Percentiles rank a stretch among this genome's conserved stretches.
Evolutionary conservation across 192 early-diverging fungal genomes (phyloP).

Genomic region (Coemansia sp.): DNA sequence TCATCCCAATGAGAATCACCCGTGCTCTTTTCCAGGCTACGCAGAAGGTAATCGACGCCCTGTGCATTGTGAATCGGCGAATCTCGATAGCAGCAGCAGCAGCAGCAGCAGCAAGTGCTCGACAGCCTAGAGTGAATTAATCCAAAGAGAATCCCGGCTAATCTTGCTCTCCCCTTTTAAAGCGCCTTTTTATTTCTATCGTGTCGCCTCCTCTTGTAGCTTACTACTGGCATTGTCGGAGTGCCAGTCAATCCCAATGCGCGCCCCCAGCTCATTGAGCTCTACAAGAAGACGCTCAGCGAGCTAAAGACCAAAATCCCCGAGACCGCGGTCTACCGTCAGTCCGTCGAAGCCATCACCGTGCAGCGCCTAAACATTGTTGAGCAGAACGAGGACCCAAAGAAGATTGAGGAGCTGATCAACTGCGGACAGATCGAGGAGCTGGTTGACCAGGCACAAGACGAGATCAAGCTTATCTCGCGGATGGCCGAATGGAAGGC

Average conservation of each 20-base stretch:
- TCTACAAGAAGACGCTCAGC: conserved; percentile 77
- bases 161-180: not conserved
- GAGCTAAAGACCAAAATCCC: conserved; percentile 70
- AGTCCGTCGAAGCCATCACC: conserved; percentile 75
- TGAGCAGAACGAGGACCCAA: conserved; percentile 66
- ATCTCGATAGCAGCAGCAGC: not conserved
- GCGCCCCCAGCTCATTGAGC: conserved; percentile 76
- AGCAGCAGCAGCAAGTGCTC: not conserved
- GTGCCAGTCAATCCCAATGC: conserved; percentile 83
- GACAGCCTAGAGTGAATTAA: too few species aligned
- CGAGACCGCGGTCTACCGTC: conserved; percentile 71
- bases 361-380: conserved; percentile 72
- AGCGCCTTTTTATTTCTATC: not conserved
- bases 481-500: conserved; percentile 89
- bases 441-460: conserved; percentile 81
- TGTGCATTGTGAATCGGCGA: not conserved
- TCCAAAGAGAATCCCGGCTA: too few species aligned
- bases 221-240: conserved; percentile 82
- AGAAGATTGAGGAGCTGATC: conserved; percentile 74
- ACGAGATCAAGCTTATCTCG: conserved; percentile 76
- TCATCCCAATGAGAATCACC: conserved; percentile 44
- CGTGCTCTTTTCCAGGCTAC: conserved; percentile 36
- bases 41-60: conserved; percentile 29
- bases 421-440: conserved; percentile 89
- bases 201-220: too few species aligned